Conservation (phyloP, 1,139 yeast genomes). For the Yarrowia galli region DNA sequence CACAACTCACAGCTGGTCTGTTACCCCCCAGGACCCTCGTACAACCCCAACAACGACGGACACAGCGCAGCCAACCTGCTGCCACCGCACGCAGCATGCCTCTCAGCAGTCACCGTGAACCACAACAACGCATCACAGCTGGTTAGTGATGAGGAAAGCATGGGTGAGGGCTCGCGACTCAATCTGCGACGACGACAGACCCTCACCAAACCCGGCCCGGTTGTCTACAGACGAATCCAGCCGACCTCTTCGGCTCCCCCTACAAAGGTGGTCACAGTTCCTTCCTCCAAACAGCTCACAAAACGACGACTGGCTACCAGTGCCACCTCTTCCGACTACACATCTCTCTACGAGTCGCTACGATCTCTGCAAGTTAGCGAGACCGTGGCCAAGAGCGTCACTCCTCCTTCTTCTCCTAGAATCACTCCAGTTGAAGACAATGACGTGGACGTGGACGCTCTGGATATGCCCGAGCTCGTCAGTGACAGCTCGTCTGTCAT, state of each 20-base stretch:
- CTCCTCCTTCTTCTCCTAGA: slow-evolving; percentile 21
- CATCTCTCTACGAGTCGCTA: slow-evolving; percentile 16
- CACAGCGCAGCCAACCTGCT: slow-evolving; percentile 42
- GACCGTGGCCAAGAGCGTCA: slow-evolving; percentile 23
- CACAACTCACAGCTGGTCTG: slow-evolving; percentile 52
- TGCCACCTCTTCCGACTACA: slow-evolving; percentile 5
- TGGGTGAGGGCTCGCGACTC: slow-evolving; percentile 2
- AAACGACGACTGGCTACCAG: slow-evolving; percentile 16
- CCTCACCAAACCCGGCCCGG: slow-evolving; percentile 15
- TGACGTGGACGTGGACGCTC: not conserved
- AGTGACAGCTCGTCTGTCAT: not conserved
- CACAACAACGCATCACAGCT: slow-evolving; percentile 37
- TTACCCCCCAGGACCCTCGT: slow-evolving; percentile 41
- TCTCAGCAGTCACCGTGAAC: slow-evolving; percentile 39
- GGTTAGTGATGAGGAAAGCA: slow-evolving; percentile 39
- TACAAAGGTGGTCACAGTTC: slow-evolving; percentile 3
- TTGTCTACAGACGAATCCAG: slow-evolving; percentile 26
- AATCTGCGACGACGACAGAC: slow-evolving; percentile 17
- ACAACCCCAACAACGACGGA: slow-evolving; percentile 40
- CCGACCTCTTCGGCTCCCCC: slow-evolving; percentile 16
- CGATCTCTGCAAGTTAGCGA: slow-evolving; percentile 14
- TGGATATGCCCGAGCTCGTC: slow-evolving; percentile 17
- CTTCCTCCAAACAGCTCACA: slow-evolving; percentile 4
- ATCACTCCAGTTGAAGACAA: not conserved
- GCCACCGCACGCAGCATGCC: slow-evolving; percentile 43